Evolutionary conservation across 371 early-diverging fungal genomes (phyloP), one percentile per base, ranked within the genome.

Genomic region (Apophysomyces elegans): DNA sequence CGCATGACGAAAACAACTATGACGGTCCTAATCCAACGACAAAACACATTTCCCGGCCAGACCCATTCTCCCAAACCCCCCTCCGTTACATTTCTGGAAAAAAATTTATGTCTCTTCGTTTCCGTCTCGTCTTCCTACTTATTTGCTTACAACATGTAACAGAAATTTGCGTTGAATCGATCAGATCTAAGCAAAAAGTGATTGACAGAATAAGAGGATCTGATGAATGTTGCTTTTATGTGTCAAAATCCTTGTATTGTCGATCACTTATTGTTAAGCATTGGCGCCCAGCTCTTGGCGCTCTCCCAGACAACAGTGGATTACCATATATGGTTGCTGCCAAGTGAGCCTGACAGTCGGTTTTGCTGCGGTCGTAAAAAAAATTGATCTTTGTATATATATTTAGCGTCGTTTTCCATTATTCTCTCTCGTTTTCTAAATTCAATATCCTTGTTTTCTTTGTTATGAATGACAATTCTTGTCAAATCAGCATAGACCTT

Each of bases 401-500:
- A 50, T n/a, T 9, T 50, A 14, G 9, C 32, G 32, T 26, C 32
- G 32, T 26, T 26, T 26, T 3, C 32, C 32, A 26, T 26, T 26
- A 1, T 26, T 26, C 32, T 26, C 26, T 26, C 32, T 26, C 3
- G 32, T 26, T 3, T 26, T 26, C 0, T 9, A 43, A 12, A 9
- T 12, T 4, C 12, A 12, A 4, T 43, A 12, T 43, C 12, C 43
- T 45, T 45, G 0, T 13, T 45, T 13, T 45, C 9, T 13, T 6
- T 11, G 16, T 13, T 4, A 45, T 45, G 46, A 12, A 13, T 6
- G 46, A 45, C 46, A 6, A 12, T 45, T 45, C 32, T 41, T 41
- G 35, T 50, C n/a, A 50, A 50, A n/a, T 76, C n/a, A 59, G 67
- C 59, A 73, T 80, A 32, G 73, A 77, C 37, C 67, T 80, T 9